Base-by-base conservation (phyloP, 179 eudicot genomes). In the Amaranthus tricolor region DNA sequence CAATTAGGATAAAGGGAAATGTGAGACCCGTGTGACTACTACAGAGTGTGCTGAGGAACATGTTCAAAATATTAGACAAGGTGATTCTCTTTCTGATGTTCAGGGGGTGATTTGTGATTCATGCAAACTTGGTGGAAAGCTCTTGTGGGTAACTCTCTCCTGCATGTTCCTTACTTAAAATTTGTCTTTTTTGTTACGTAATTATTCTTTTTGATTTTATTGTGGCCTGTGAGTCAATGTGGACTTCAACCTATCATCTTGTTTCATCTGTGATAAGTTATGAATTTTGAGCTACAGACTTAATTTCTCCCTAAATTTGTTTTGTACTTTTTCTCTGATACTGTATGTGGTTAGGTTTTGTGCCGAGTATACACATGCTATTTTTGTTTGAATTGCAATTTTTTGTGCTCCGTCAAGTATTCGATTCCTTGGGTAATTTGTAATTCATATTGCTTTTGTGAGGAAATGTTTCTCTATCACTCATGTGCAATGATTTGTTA, bases 91-190 rank as follows among this genome's bases (percentile, higher is more conserved):
- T 21, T 8, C 65, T 77, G 83, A 81, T 77, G 77, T 67, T 66
- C 76, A 78, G 51, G 55, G 52, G 62, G 73, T 77, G 67, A 74
- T 76, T 21, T 85, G 90, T 78, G 73, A 74, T 68, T 52, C 70
- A 53, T 89, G 96, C 93, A 84, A 80, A 76, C 85, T 63, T 71
- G 75, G 73, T 56, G 90, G 89, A 79, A 72, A 85, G 74, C 88
- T 91, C 83, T 73, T 87, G 96, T 89, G 91, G 80, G 91, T 85
- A 86, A 79, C 79, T 71, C 79, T 75, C 49, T 74, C 72, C 52
- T 57, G 40, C 53, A 45, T 71, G 45, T 11, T 64, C 15, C 9
- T 54, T 44, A 12, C 68, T 57, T 70, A 7, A 45, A 43, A 51
- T 45, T 78, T 45, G 15, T 62, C 62, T 68, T 55, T 16, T 60